Evolutionary conservation across 2,329 filamentous ascomycete species (phyloP).

Genomic region (Pseudocercospora vitis): DNA sequence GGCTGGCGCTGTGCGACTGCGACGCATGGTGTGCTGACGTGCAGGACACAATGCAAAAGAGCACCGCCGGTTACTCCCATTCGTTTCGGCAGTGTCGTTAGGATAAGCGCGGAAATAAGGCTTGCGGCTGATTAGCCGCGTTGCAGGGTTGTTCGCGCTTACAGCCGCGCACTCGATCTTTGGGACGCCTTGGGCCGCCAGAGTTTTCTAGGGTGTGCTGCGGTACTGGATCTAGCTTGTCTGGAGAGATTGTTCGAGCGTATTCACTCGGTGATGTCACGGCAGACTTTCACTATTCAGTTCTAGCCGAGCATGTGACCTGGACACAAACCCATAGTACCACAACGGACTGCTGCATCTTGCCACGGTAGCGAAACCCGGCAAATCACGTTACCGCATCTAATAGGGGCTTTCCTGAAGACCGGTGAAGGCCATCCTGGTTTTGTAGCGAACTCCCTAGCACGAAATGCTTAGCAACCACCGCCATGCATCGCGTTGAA

Average conservation of each 20-base stretch:
- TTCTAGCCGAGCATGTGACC: background rate
- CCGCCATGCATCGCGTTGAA: background rate
- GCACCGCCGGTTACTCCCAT: background rate
- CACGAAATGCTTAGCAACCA: background rate
- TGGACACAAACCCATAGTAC: background rate
- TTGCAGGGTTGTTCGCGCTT: too few relatives aligned
- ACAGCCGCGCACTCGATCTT: conserved; percentile 1
- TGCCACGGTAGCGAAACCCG: background rate
- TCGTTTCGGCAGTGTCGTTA: background rate
- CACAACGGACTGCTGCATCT: background rate
- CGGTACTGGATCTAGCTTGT: background rate
- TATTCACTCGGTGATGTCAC: background rate
- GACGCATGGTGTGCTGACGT: conserved; percentile 11
- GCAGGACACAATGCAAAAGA: conserved; percentile 5
- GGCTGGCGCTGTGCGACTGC: conserved; percentile 5
- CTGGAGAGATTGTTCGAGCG: too few relatives aligned
- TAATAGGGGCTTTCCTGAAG: background rate
- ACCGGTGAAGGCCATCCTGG: background rate
- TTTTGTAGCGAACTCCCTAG: background rate
- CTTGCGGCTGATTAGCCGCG: background rate
- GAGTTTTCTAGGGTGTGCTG: background rate
- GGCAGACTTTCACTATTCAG: background rate
- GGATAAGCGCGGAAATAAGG: background rate
- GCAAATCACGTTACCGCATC: background rate
- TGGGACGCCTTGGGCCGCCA: background rate